Percentiles rank a stretch among this genome's conserved stretches.
phyloP scores from a whole-genome alignment of 2,329 filamentous ascomycete species.

The Exophiala sp. region DNA sequence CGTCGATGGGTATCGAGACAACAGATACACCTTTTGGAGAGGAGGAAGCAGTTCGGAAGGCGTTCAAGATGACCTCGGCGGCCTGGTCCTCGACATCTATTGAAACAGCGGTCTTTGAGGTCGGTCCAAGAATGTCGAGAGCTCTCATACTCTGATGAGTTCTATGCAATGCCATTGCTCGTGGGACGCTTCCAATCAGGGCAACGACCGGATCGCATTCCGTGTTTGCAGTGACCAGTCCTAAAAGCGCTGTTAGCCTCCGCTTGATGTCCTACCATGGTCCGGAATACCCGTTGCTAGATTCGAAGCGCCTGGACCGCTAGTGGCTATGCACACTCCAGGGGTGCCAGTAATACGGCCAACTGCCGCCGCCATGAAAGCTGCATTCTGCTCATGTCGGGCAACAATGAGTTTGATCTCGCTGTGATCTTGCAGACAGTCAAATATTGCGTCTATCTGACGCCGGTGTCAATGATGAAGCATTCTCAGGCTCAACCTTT shows the following conservation, averaged over 20 bases:
- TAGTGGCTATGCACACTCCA: constrained; percentile 48
- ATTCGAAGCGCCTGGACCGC: constrained; percentile 48
- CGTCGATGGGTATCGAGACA: constrained; percentile 45
- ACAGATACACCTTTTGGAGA: constrained; percentile 45
- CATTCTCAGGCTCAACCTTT: no score
- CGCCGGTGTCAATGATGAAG: no score
- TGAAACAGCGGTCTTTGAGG: constrained; percentile 42
- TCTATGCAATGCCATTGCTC: constrained; percentile 43
- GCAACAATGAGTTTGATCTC: constrained; percentile 48
- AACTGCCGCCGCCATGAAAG: constrained; percentile 49
- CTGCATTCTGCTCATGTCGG: constrained; percentile 50
- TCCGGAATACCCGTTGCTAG: constrained; percentile 36
- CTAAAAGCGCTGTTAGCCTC: constrained; percentile 15
- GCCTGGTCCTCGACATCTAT: constrained; percentile 49
- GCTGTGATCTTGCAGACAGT: constrained; percentile 45
- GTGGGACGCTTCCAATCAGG: constrained; percentile 47
- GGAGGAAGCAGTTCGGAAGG: constrained; percentile 42
- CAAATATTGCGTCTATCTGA: constrained; percentile 47
- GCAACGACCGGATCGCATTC: constrained; percentile 49
- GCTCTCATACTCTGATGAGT: constrained; percentile 49
- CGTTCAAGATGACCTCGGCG: constrained; percentile 46
- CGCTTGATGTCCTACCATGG: background rate
- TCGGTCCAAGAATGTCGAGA: constrained; percentile 43
- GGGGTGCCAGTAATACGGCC: constrained; percentile 47
- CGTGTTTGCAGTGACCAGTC: constrained; percentile 47